phyloP scores from a whole-genome alignment of 495 filamentous ascomycete genomes.

The Daldinia decipiens region DNA sequence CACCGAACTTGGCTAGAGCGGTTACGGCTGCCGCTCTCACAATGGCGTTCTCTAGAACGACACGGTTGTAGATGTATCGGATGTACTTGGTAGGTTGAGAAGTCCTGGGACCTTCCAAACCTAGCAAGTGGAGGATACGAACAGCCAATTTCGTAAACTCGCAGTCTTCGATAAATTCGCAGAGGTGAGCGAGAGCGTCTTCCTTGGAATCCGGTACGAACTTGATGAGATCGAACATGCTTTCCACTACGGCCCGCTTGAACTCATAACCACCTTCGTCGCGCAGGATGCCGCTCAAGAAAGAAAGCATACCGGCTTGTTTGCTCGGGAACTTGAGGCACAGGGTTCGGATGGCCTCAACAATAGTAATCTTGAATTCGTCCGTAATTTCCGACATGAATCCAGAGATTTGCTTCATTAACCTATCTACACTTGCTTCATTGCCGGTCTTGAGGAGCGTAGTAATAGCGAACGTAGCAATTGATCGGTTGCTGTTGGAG shows the following conservation, averaged over 20 bases:
- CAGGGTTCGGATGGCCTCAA: constrained; percentile 94
- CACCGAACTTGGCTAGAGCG: constrained; percentile 95
- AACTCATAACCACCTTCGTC: constrained; percentile 99
- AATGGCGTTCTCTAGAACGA: constrained; percentile 96
- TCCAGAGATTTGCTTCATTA: constrained; percentile 98
- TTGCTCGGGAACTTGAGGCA: constrained; percentile 98
- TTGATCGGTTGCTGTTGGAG: constrained; percentile 94
- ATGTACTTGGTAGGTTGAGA: constrained; percentile 98
- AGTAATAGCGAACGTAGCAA: constrained; percentile 98
- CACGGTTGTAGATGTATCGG: constrained; percentile 98
- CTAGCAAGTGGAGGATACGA: constrained; percentile 90
- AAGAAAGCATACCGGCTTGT: constrained; percentile 96
- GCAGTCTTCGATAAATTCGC: constrained; percentile 99
- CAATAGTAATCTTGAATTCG: constrained; percentile 99
- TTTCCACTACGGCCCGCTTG: constrained; percentile 96
- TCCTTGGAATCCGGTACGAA: constrained; percentile 98
- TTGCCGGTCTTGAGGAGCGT: constrained; percentile 98
- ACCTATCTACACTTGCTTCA: constrained; percentile 92
- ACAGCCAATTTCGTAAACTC: constrained; percentile 99
- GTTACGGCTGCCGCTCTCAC: constrained; percentile 96
- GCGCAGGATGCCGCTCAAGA: constrained; percentile 92
- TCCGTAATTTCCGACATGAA: constrained; percentile 99
- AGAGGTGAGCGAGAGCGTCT: constrained; percentile 94
- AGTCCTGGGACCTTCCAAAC: constrained; percentile 94
- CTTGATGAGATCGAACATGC: constrained; percentile 99